Evolutionary conservation across 495 filamentous ascomycete genomes (phyloP), one percentile per base, ranked within the genome.

Genomic region (Hyaloscypha bicolor): DNA sequence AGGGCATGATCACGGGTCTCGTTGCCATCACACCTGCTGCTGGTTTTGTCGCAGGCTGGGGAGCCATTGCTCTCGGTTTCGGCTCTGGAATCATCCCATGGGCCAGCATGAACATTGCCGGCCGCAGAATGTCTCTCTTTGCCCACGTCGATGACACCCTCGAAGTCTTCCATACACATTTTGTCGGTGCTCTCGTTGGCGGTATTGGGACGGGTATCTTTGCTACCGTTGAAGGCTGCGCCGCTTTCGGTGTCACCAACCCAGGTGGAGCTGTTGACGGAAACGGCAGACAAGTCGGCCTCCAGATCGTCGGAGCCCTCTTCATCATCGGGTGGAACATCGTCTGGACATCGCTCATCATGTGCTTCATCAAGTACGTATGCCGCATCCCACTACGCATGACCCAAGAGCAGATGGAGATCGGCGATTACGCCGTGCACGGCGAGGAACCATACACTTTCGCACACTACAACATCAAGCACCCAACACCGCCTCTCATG

Each of bases 21-120:
- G 84, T 86, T 33, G 81, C 80, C 33, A 86, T 86, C 71, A 86
- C 84, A 3, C 84, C 84, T 8, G 83, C 82, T 48, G 84, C 84
- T 25, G 84, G 84, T 68, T 78, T 86, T 22, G 79, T 86, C 33
- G 80, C 84, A 0, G 84, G 84, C 55, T 86, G 84, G 84, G 82
- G 82, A 58, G 84, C 84, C 37, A 81, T 86, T 67, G 70, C 80
- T 32, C 77, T 86, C 53, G 84, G 84, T 63, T 62, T 79, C 55
- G 79, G 76, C 65, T 82, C 81, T 9, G 84, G 84, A 31, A 77
- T 73, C 32, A 77, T 86, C 60, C 84, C 84, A 2, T 86, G 84
- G 83, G 57, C 84, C 22, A 76, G 76, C 22, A 84, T 86, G 82
- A 86, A 85, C 73, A 73, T 85, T 31, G 70, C 81, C 12, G 81